Conservation (phyloP, 2,329 filamentous ascomycete species). For the Cytospora piceicola region DNA sequence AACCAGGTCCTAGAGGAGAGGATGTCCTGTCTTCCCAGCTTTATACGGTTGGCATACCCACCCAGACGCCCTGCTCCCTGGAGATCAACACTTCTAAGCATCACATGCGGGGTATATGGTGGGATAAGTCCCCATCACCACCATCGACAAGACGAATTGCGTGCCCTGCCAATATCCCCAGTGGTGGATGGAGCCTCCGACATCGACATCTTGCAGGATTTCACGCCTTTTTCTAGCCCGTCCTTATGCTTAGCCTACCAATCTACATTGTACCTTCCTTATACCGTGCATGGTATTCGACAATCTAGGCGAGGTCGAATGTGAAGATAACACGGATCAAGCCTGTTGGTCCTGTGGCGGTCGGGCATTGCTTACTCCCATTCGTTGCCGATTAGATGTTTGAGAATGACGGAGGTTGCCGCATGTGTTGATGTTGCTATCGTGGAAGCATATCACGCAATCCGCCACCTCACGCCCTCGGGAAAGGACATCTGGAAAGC, state of each 20-base stretch:
- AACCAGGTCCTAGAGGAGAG: neutral
- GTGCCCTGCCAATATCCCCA: conserved; percentile 25
- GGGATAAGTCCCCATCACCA: conserved; percentile 18
- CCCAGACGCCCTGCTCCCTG: neutral
- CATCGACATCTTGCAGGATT: conserved; percentile 15
- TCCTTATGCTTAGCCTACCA: conserved; percentile 1
- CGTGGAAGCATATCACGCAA: conserved; percentile 28
- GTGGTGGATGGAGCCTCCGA: conserved; percentile 20
- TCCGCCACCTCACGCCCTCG: conserved; percentile 20
- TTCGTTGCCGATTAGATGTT: conserved; percentile 3
- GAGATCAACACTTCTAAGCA: conserved; percentile 7
- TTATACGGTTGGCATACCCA: conserved; percentile 18
- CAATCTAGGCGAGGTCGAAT: neutral
- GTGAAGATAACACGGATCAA: conserved; percentile 11
- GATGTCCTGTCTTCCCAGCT: neutral
- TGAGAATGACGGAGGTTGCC: neutral
- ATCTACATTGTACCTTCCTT: neutral
- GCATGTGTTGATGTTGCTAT: conserved; percentile 26
- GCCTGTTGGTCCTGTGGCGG: conserved; percentile 13
- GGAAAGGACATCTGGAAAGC: neutral
- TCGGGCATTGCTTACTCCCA: neutral
- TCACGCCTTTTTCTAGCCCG: neutral
- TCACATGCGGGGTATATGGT: conserved; percentile 25
- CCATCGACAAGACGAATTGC: conserved; percentile 29
- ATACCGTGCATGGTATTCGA: neutral